Conservation (phyloP, 805 yeast genomes). For the Candida endomychidarum region DNA sequence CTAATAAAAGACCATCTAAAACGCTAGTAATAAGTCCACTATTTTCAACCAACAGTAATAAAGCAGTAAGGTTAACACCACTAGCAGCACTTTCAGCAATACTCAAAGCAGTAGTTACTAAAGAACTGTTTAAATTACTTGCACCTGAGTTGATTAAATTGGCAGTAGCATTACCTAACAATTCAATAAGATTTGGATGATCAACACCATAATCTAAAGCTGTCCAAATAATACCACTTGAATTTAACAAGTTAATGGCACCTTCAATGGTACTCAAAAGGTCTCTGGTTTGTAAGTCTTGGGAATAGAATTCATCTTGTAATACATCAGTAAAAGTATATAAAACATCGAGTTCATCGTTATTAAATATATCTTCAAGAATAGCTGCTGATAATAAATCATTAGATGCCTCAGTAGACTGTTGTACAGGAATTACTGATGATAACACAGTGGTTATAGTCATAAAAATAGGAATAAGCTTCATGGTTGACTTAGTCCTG, state of each 20-base stretch:
- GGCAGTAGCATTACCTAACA: constrained; percentile 34
- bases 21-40: constrained; percentile 37
- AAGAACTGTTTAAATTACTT: constrained; percentile 7
- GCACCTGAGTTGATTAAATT: constrained; percentile 14
- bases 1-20: constrained; percentile 40
- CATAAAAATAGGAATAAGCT: background rate
- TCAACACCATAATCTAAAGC: constrained; percentile 37
- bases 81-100: constrained; percentile 4
- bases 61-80: constrained; percentile 21
- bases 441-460: constrained; percentile 3
- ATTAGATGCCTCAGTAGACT: background rate
- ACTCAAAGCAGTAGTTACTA: constrained; percentile 7
- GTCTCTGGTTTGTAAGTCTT: constrained; percentile 17
- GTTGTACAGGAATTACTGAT: constrained; percentile 3
- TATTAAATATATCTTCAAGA: constrained; percentile 6
- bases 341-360: constrained; percentile 12
- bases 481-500: constrained; percentile 1
- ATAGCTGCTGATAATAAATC: background rate
- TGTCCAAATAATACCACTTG: constrained; percentile 33
- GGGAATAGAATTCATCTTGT: background rate
- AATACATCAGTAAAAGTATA: constrained; percentile 8
- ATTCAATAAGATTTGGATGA: constrained; percentile 25
- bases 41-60: constrained; percentile 23
- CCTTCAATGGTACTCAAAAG: constrained; percentile 23
- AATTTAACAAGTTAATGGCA: constrained; percentile 27